A percentile compares a stretch with the other conserved stretches of the same genome.
Conservation (phyloP, 306 rosid species). For the Sicyos baderoa region DNA sequence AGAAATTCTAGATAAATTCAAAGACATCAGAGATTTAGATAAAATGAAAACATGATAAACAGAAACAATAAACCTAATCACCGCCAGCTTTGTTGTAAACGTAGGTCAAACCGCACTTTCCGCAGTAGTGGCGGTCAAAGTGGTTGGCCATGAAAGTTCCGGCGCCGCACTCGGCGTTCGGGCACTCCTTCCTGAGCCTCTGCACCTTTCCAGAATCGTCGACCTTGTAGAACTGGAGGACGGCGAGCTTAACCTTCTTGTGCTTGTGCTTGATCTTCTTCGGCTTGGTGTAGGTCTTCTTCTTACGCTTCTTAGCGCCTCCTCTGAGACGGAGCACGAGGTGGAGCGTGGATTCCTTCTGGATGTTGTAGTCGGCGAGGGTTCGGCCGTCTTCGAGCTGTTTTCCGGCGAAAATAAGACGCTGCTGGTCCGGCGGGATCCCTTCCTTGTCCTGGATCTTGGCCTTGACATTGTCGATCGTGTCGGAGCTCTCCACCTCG, state of each 20-base stretch:
- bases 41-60: not conserved
- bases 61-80: constrained; percentile 29
- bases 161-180: constrained; percentile 78
- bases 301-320: constrained; percentile 92
- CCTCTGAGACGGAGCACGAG: constrained; percentile 89
- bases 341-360: constrained; percentile 87
- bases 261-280: constrained; percentile 97
- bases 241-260: constrained; percentile 83
- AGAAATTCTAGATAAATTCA: constrained; percentile 11
- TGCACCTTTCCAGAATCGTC: constrained; percentile 82
- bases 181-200: constrained; percentile 91
- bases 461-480: constrained; percentile 84
- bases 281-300: constrained; percentile 95
- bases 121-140: constrained; percentile 87
- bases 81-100: constrained; percentile 80
- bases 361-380: constrained; percentile 89
- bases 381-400: constrained; percentile 96
- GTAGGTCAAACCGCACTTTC: constrained; percentile 84
- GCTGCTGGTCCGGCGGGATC: constrained; percentile 91
- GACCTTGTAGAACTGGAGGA: constrained; percentile 79
- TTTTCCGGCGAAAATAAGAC: constrained; percentile 88
- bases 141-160: constrained; percentile 96
- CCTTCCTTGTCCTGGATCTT: constrained; percentile 97
- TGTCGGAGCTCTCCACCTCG: constrained; percentile 84
- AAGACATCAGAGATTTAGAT: not conserved